Conservation (phyloP, 768 basidiomycete genomes). For the Imleria badia region DNA sequence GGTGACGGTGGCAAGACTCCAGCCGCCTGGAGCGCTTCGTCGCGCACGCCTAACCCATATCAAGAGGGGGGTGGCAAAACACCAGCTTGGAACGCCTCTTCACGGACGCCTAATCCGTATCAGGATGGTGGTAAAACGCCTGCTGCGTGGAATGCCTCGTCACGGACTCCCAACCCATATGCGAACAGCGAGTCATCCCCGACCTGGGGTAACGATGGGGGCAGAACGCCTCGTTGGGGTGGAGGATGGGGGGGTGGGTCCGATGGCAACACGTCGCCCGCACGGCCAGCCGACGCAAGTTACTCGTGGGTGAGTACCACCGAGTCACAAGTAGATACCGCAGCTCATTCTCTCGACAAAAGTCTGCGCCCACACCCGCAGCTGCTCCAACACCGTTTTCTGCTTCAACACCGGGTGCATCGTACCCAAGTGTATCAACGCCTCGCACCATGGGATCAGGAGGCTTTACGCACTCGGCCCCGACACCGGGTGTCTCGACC, state of each 20-base stretch:
- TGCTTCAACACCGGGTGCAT: constrained; percentile 30
- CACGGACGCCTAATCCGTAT: constrained; percentile 59
- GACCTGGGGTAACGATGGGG: constrained; percentile 35
- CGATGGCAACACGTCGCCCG: constrained; percentile 32
- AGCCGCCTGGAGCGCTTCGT: constrained; percentile 56
- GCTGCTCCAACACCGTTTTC: constrained; percentile 40
- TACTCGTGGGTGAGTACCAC: constrained; percentile 36
- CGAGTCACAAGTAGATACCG: constrained; percentile 20
- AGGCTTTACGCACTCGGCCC: constrained; percentile 27
- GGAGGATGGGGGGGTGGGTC: constrained; percentile 24
- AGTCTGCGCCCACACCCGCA: constrained; percentile 40
- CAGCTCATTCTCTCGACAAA: constrained; percentile 5
- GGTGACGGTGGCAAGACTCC: constrained; percentile 60
- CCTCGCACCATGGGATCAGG: constrained; percentile 29
- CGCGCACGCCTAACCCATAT: constrained; percentile 60
- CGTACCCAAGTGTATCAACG: constrained; percentile 33
- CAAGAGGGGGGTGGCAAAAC: constrained; percentile 44
- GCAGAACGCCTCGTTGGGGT: constrained; percentile 54
- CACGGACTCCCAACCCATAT: constrained; percentile 57
- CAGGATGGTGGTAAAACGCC: constrained; percentile 18
- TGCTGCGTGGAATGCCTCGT: constrained; percentile 22
- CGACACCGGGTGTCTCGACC: constrained; percentile 30
- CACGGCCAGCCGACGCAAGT: constrained; percentile 29
- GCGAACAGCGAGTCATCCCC: constrained; percentile 20
- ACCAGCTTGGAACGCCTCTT: constrained; percentile 50